Percentiles rank a stretch among this genome's conserved stretches.
These are phyloP conservation scores for Tetrahymena elliotti DNA, from an alignment of 73 alveolate species.

Conservation along the genomic window DNA sequence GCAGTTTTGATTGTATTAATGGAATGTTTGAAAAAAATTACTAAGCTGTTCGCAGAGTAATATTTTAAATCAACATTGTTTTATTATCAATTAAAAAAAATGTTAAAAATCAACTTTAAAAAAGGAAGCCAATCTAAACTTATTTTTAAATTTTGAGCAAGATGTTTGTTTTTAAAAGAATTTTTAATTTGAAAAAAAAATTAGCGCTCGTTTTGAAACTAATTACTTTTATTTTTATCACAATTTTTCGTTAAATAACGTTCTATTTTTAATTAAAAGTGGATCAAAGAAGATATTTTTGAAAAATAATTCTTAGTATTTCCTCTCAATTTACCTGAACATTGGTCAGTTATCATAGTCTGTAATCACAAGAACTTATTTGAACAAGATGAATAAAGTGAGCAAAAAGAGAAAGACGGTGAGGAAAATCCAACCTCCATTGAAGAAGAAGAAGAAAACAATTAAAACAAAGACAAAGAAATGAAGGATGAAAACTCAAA, in stretches of 20 bases:
- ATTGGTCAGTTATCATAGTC: conserved; percentile 17
- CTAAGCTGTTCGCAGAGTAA: background rate
- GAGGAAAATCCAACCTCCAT: background rate
- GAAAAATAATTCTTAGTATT: conserved; percentile 31
- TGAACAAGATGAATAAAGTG: background rate
- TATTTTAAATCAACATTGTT: background rate
- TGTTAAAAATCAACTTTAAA: too few relatives aligned
- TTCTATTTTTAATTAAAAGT: conserved; percentile 7
- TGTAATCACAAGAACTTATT: background rate
- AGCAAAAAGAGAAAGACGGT: background rate
- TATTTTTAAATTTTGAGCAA: too few relatives aligned
- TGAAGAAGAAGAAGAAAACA: background rate
- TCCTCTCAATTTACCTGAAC: conserved; percentile 40
- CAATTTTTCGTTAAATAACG: background rate
- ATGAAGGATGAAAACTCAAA: background rate
- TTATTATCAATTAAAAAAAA: too few relatives aligned
- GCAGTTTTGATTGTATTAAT: background rate
- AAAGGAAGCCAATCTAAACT: too few relatives aligned
- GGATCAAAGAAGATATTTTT: conserved; percentile 38
- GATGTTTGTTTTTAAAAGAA: too few relatives aligned
- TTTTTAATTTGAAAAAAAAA: too few relatives aligned
- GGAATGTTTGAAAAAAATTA: background rate
- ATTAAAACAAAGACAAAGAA: background rate
- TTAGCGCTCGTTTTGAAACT: background rate
- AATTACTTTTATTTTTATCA: background rate